Conservation (phyloP, 1,139 yeast species). For the Diutina mesorugosa region DNA sequence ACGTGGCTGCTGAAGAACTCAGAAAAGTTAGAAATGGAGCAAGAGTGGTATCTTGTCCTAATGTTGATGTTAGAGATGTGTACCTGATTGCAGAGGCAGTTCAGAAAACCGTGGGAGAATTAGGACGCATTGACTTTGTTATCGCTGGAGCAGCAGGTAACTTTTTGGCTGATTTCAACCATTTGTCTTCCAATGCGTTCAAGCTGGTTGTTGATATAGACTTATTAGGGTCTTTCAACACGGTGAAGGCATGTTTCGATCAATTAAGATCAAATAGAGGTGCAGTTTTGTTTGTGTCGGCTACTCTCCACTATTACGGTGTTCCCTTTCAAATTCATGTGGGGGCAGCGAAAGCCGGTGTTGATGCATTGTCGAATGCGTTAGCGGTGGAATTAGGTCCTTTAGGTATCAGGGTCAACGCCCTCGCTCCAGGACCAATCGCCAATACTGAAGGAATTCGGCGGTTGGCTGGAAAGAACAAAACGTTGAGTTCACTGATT, state of each 20-base stretch:
- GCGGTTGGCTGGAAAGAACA: constrained; percentile 25
- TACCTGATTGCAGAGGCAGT: constrained; percentile 49
- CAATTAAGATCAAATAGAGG: constrained; percentile 60
- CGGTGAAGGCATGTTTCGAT: constrained; percentile 67
- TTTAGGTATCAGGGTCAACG: constrained; percentile 64
- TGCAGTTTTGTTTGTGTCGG: constrained; percentile 59
- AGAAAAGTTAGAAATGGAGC: constrained; percentile 40
- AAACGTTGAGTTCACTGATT: constrained; percentile 27
- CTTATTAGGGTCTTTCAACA: constrained; percentile 73
- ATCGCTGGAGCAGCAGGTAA: constrained; percentile 96
- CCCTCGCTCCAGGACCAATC: constrained; percentile 83
- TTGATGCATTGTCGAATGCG: constrained; percentile 73
- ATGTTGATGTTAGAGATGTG: constrained; percentile 66
- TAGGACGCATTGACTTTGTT: constrained; percentile 71
- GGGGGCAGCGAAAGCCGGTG: constrained; percentile 89
- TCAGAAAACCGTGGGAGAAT: constrained; percentile 41
- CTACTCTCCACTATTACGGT: constrained; percentile 81
- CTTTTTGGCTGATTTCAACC: constrained; percentile 68
- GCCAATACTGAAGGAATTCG: constrained; percentile 70
- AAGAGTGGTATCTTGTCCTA: constrained; percentile 54
- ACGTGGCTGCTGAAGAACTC: constrained; percentile 55
- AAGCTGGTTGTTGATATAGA: constrained; percentile 78
- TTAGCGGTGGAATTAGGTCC: constrained; percentile 87
- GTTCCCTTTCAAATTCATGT: constrained; percentile 80
- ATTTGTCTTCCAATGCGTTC: constrained; percentile 74